These are phyloP conservation scores for Alternaria triticina DNA, from an alignment of 2,329 filamentous ascomycete species.

Conservation along the genomic window DNA sequence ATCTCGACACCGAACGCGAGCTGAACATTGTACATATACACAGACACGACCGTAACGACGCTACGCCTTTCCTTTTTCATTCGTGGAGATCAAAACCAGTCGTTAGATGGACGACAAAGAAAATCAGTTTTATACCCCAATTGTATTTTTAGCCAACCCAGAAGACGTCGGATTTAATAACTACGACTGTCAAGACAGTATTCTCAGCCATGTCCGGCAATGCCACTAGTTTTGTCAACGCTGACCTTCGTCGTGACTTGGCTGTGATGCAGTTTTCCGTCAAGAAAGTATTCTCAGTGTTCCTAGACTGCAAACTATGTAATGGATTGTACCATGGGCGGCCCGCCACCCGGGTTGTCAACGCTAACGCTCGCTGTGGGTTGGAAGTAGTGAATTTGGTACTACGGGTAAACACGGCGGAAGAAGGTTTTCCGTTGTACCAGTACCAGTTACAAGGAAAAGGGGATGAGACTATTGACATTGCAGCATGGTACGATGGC, in stretches of 20 bases:
- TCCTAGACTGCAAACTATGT: not conserved
- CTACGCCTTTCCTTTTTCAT: not conserved
- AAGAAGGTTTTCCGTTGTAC: not conserved
- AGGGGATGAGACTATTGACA: not conserved
- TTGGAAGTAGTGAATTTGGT: not conserved
- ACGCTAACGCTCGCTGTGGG: not conserved
- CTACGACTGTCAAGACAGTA: not conserved
- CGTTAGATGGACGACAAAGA: not conserved
- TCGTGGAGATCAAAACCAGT: not conserved
- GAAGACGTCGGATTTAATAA: not conserved
- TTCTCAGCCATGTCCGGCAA: not conserved
- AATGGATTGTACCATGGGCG: not conserved
- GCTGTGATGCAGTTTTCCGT: too few species aligned
- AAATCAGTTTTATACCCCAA: not conserved
- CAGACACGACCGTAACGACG: not conserved
- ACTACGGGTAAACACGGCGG: not conserved
- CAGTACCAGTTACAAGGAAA: not conserved
- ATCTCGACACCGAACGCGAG: not conserved
- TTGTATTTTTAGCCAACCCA: not conserved
- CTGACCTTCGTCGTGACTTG: too few species aligned
- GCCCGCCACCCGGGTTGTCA: not conserved
- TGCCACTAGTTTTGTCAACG: too few species aligned
- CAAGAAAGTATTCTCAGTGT: not conserved
- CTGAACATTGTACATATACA: not conserved
- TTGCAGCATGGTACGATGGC: not conserved